Conservation (phyloP, 164 flowering plant species). For the Santalum album region DNA sequence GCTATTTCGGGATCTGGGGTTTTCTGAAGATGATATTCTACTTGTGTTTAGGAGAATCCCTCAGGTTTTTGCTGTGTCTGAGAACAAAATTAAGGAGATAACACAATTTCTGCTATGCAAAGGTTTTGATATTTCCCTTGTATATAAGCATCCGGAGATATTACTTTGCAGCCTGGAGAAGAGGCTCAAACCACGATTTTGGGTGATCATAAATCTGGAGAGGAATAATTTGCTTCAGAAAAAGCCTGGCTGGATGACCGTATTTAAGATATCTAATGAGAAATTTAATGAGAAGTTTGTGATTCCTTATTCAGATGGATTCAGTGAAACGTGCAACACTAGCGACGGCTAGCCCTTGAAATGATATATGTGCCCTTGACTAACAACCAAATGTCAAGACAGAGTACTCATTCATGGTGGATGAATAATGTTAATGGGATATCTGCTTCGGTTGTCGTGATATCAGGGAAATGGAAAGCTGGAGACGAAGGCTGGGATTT, state of each 20-base stretch:
- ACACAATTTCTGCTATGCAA: not conserved
- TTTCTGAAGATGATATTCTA: not conserved
- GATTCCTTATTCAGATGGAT: not conserved
- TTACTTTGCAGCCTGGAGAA: not conserved
- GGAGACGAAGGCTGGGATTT: no score
- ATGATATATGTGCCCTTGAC: no score
- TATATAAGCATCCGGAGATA: not conserved
- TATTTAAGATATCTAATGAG: not conserved
- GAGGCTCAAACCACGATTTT: not conserved
- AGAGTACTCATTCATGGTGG: no score
- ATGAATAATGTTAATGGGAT: no score
- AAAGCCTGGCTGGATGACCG: not conserved
- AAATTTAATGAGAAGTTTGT: not conserved
- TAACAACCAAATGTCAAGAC: no score
- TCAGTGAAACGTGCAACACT: no score
- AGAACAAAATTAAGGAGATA: not conserved
- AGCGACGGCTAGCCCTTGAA: no score
- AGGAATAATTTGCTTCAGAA: not conserved
- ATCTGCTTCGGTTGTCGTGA: no score
- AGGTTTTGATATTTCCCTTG: not conserved
- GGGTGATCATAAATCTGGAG: not conserved
- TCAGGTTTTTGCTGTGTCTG: not conserved
- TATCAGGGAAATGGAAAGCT: no score
- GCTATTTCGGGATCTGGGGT: constrained; percentile 23
- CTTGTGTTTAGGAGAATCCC: not conserved